phyloP scores from a whole-genome alignment of 2,329 filamentous ascomycete species.

The Sphaerostilbella broomeana region DNA sequence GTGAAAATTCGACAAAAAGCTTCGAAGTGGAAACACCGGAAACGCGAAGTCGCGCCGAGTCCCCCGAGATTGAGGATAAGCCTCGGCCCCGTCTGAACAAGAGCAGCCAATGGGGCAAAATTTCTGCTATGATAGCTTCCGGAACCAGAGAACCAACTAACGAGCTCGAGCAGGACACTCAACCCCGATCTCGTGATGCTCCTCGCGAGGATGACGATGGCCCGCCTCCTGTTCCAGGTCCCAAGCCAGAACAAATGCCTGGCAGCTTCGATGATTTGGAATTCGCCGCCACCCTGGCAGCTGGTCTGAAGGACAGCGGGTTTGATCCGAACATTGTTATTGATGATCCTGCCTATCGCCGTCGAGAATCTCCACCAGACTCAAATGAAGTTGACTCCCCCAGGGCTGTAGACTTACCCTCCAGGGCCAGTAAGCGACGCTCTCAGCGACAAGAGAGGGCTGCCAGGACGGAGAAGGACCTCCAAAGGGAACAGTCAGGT shows the following conservation, averaged over 20 bases:
- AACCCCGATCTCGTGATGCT: constrained; percentile 11
- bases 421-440: constrained; percentile 25
- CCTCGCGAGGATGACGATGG: constrained; percentile 22
- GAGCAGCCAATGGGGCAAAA: constrained; percentile 44
- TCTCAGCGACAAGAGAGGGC: constrained; percentile 6
- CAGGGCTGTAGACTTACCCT: constrained; percentile 39
- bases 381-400: constrained; percentile 44
- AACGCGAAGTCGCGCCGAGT: constrained; percentile 26
- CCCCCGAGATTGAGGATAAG: constrained; percentile 22
- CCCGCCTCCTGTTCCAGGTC: constrained; percentile 47
- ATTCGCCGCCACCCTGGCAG: constrained; percentile 63
- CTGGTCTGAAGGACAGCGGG: constrained; percentile 60
- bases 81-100: constrained; percentile 31
- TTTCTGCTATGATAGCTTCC: constrained; percentile 44
- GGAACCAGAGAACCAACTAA: constrained; percentile 31
- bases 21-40: constrained; percentile 57
- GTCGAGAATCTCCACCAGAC: constrained; percentile 57
- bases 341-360: constrained; percentile 56
- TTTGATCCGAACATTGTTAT: constrained; percentile 67
- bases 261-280: constrained; percentile 63
- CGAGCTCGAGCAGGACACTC: constrained; percentile 23
- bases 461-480: constrained; percentile 2
- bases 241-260: constrained; percentile 52
- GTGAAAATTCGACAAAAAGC: constrained; percentile 56
- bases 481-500: constrained; percentile 6